phyloP scores from a whole-genome alignment of 163 green algal species.

The Chlamydomonas reinhardtii region DNA sequence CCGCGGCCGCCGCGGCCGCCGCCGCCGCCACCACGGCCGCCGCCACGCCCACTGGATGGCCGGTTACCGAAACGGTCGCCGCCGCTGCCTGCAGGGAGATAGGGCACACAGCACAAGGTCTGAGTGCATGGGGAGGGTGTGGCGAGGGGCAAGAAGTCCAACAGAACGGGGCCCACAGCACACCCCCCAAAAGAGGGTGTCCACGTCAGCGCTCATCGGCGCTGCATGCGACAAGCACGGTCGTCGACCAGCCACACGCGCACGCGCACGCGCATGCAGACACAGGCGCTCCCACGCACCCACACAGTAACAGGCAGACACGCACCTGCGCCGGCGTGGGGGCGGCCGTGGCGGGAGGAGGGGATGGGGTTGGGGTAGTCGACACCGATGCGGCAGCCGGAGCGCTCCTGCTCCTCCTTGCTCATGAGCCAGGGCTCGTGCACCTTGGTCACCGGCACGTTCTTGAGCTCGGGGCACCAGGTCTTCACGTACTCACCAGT shows the following conservation, averaged over 20 bases:
- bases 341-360: neutral
- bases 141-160: too few species aligned
- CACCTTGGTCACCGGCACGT: conserved; percentile 77
- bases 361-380: conserved; percentile 82
- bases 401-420: conserved; percentile 66
- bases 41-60: neutral
- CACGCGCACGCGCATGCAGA: too few species aligned
- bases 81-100: neutral
- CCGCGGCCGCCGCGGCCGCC: conserved; percentile 32
- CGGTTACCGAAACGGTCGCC: neutral
- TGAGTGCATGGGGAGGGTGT: too few species aligned
- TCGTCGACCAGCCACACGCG: too few species aligned
- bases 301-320: too few species aligned
- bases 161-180: too few species aligned
- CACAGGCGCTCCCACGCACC: too few species aligned
- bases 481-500: conserved; percentile 89
- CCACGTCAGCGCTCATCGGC: too few species aligned
- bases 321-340: conserved; percentile 21
- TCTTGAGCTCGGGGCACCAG: conserved; percentile 92
- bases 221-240: too few species aligned
- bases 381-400: conserved; percentile 68
- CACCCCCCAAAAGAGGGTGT: too few species aligned
- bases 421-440: conserved; percentile 90
- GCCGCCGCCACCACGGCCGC: conserved; percentile 33
- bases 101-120: too few species aligned